These are phyloP conservation scores for Heliamphora exappendiculata DNA, from an alignment of 148 eudicot genomes.

Conservation along the genomic window DNA sequence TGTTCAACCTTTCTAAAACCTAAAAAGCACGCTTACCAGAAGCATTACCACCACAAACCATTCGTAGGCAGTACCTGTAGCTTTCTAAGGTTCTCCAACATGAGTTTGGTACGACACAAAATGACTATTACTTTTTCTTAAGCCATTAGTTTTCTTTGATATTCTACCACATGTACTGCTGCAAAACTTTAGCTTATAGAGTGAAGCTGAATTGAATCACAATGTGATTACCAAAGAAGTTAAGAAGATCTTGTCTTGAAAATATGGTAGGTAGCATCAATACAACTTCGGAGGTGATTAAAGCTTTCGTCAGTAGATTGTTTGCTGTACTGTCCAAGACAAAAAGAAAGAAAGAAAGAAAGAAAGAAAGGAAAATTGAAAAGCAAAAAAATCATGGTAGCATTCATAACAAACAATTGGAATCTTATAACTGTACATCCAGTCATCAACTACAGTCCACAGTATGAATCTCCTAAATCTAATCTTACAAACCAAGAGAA, in stretches of 20 bases:
- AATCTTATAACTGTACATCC: not conserved
- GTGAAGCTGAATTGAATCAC: no score
- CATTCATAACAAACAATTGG: not conserved
- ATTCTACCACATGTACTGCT: no score
- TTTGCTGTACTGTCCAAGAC: not conserved
- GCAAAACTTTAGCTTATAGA: no score
- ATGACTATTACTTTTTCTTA: not conserved
- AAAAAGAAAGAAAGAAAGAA: not conserved
- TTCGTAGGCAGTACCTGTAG: not conserved
- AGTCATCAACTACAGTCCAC: not conserved
- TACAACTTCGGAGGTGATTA: not conserved
- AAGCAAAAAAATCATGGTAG: no score
- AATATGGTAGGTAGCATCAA: not conserved
- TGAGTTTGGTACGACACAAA: not conserved
- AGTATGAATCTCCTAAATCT: not conserved
- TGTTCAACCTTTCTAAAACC: not conserved
- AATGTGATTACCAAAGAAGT: no score
- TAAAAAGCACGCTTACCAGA: not conserved
- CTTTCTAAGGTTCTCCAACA: not conserved
- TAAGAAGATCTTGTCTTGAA: no score
- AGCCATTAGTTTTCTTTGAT: no score
- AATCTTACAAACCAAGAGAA: not conserved
- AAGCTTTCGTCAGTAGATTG: not conserved
- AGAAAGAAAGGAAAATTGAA: not conserved
- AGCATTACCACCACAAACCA: not conserved